Percentiles rank a stretch among this genome's conserved stretches.
These are phyloP conservation scores for Exutisphaerella laricina DNA, from an alignment of 2,329 filamentous ascomycete species.

Conservation along the genomic window DNA sequence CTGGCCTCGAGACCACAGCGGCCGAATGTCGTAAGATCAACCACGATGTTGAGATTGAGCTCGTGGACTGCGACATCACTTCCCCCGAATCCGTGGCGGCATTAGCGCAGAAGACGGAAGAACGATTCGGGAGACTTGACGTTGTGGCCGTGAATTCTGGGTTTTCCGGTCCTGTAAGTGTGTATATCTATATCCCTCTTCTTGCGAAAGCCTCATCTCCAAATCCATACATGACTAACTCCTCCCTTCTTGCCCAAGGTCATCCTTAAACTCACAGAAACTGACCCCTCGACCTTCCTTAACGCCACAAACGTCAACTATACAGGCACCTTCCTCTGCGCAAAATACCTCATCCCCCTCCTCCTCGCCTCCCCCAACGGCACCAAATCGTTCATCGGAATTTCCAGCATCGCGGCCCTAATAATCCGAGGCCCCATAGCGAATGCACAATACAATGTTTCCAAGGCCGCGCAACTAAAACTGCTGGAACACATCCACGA, in stretches of 20 bases:
- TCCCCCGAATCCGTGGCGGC: slow-evolving; percentile 13
- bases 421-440: slow-evolving; percentile 38
- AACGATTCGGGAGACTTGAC: slow-evolving; percentile 23
- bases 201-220: too few species aligned
- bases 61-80: slow-evolving; percentile 27
- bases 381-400: slow-evolving; percentile 31
- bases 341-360: slow-evolving; percentile 28
- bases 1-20: slow-evolving; percentile 29
- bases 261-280: slow-evolving; percentile 19
- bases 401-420: slow-evolving; percentile 30
- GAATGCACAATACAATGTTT: slow-evolving; percentile 37
- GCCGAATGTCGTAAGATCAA: slow-evolving; percentile 25
- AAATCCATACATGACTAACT: too few species aligned
- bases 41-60: slow-evolving; percentile 24
- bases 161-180: slow-evolving; percentile 21
- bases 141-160: slow-evolving; percentile 27
- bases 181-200: too few species aligned
- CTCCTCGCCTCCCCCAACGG: slow-evolving; percentile 17
- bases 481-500: slow-evolving; percentile 38
- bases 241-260: too few species aligned
- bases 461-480: slow-evolving; percentile 36
- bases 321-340: slow-evolving; percentile 26
- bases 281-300: slow-evolving; percentile 21
- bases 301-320: slow-evolving; percentile 27
- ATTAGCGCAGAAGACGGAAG: slow-evolving; percentile 16